A percentile compares a stretch with the other conserved stretches of the same genome.
Conservation (phyloP, 2,329 filamentous ascomycete genomes). For the Byssoonygena ceratinophila region DNA sequence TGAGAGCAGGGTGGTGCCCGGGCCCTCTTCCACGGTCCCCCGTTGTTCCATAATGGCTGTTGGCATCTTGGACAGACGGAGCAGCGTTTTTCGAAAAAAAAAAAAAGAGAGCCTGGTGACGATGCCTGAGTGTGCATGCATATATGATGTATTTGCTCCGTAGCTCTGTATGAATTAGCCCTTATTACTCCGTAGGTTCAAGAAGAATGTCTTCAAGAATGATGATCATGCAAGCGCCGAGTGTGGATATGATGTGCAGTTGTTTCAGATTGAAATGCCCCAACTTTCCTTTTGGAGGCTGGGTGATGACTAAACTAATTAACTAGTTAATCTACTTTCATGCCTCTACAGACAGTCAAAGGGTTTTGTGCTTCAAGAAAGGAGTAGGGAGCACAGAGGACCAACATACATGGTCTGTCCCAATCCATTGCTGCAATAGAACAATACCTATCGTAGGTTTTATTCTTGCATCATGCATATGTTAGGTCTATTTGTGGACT, state of each 20-base stretch:
- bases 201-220: not conserved
- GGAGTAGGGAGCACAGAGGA: too few species aligned
- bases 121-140: not conserved
- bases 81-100: too few species aligned
- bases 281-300: not conserved
- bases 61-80: not conserved
- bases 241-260: constrained; percentile 3
- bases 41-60: not conserved
- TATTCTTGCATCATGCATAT: not conserved
- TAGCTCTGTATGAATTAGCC: too few species aligned
- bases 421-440: not conserved
- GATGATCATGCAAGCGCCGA: constrained; percentile 11
- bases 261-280: constrained; percentile 4
- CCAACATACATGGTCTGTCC: not conserved
- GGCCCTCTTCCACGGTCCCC: not conserved
- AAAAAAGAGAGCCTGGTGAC: too few species aligned
- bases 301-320: too few species aligned
- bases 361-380: too few species aligned
- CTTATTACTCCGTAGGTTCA: too few species aligned
- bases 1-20: not conserved
- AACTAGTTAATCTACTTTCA: too few species aligned
- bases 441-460: too few species aligned
- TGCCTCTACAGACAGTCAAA: too few species aligned
- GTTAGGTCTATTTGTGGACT: too few species aligned
- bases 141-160: not conserved